phyloP scores from a whole-genome alignment of 495 filamentous ascomycete species.

The Saxophila tyrrhenica region DNA sequence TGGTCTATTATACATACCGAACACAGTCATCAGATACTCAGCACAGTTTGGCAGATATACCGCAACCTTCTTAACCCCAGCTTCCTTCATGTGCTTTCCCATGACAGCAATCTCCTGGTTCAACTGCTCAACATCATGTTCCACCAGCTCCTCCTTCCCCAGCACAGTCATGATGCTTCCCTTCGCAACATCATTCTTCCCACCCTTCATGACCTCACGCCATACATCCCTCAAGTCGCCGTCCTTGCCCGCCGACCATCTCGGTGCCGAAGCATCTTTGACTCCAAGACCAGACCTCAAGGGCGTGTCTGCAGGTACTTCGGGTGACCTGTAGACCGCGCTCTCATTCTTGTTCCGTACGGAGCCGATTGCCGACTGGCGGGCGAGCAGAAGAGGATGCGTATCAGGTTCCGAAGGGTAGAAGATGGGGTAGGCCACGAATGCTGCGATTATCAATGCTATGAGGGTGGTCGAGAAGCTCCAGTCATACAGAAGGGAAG shows the following conservation, averaged over 20 bases:
- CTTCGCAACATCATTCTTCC: constrained; percentile 46
- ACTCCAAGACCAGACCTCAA: constrained; percentile 75
- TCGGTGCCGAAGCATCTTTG: constrained; percentile 67
- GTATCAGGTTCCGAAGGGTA: constrained; percentile 66
- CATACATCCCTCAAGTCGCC: constrained; percentile 92
- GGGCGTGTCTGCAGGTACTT: constrained; percentile 74
- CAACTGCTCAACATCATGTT: constrained; percentile 60
- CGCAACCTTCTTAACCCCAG: constrained; percentile 66
- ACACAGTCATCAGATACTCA: constrained; percentile 66
- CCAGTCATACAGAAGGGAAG: constrained; percentile 63
- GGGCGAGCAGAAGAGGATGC: constrained; percentile 78
- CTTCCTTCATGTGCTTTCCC: constrained; percentile 56
- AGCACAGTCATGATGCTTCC: constrained; percentile 73
- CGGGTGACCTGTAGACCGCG: constrained; percentile 65
- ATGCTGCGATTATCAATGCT: constrained; percentile 43
- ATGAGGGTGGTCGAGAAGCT: constrained; percentile 60
- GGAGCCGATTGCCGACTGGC: constrained; percentile 64
- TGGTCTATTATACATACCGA: constrained; percentile 36
- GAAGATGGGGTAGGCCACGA: constrained; percentile 53
- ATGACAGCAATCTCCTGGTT: constrained; percentile 81
- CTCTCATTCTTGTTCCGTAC: constrained; percentile 79
- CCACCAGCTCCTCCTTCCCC: constrained; percentile 58
- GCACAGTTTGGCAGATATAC: constrained; percentile 89
- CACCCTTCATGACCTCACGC: constrained; percentile 43
- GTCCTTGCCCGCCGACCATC: constrained; percentile 69